Percentiles rank a stretch among this genome's conserved stretches.
Evolutionary conservation across 208 protist species (phyloP).

Genomic region (Trypanosomatidae sp.): DNA sequence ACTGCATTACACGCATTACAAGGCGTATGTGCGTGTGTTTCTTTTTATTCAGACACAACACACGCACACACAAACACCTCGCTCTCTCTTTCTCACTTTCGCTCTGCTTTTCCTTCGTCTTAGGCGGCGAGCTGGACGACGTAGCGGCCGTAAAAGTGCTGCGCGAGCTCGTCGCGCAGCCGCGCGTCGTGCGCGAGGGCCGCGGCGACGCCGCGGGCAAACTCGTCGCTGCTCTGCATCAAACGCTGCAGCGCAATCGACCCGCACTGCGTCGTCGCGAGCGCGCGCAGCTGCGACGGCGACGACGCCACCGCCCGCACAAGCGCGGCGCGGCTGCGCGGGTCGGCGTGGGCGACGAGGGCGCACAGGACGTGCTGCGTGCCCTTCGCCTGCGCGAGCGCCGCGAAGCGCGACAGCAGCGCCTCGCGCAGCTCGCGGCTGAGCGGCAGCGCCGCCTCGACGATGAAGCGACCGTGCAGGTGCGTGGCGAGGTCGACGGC

Average conservation of each 20-base stretch:
- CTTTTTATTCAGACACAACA: no score
- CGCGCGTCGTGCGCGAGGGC: slow-evolving; percentile 17
- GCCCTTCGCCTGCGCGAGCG: slow-evolving; percentile 45
- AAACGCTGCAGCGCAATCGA: slow-evolving; percentile 78
- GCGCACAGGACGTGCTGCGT: slow-evolving; percentile 74
- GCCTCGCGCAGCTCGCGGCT: slow-evolving; percentile 73
- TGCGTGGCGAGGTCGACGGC: slow-evolving; percentile 43
- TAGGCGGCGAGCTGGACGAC: slow-evolving; percentile 60
- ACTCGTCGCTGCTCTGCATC: slow-evolving; percentile 37
- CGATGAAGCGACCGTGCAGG: slow-evolving; percentile 78
- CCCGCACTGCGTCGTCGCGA: slow-evolving; percentile 45
- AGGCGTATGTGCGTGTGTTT: no score
- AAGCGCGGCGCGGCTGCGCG: slow-evolving; percentile 36
- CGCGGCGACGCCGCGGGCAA: slow-evolving; percentile 29
- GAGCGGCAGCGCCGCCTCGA: slow-evolving; percentile 58
- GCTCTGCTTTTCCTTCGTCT: not conserved
- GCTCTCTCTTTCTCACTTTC: not conserved
- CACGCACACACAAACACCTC: no score
- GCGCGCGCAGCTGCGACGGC: slow-evolving; percentile 18
- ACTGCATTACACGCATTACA: no score
- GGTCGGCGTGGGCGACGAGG: slow-evolving; percentile 50
- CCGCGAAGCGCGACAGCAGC: slow-evolving; percentile 49
- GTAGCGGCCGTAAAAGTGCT: slow-evolving; percentile 83
- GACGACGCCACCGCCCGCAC: slow-evolving; percentile 31
- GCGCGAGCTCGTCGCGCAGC: slow-evolving; percentile 45